Percentiles rank a stretch among this genome's conserved stretches.
Evolutionary conservation across 768 basidiomycete species (phyloP).

Genomic region (Boletus insuetus): DNA sequence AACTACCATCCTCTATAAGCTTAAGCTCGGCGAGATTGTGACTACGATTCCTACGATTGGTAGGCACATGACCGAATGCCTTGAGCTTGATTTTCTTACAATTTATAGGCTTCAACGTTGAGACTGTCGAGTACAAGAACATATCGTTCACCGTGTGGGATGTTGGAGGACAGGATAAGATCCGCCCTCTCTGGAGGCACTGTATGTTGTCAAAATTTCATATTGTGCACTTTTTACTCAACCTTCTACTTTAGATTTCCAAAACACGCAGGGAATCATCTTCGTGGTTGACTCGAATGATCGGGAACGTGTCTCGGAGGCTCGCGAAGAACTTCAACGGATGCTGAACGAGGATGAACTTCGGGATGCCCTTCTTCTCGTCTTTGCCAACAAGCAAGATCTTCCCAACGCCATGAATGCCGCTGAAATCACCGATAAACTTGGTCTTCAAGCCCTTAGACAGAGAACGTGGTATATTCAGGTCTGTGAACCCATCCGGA

Average conservation of each 20-base stretch:
- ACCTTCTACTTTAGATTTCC: constrained; percentile 75
- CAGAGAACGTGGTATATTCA: constrained; percentile 99
- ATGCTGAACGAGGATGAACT: constrained; percentile 99
- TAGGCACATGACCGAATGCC: constrained; percentile 40
- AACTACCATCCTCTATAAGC: constrained; percentile 97
- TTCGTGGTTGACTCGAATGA: constrained; percentile 99
- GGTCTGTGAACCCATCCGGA: constrained; percentile 43
- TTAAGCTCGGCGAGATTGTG: constrained; percentile 99
- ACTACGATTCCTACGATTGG: constrained; percentile 99
- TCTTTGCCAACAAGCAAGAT: constrained; percentile 99
- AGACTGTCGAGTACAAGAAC: constrained; percentile 99
- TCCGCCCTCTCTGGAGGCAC: constrained; percentile 99
- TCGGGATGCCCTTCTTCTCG: constrained; percentile 95
- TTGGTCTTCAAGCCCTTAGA: constrained; percentile 95
- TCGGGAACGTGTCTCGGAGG: constrained; percentile 98
- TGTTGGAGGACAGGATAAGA: constrained; percentile 99
- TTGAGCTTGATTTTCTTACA: constrained; percentile 10
- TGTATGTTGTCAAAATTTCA: constrained; percentile 57
- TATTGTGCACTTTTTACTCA: constrained; percentile 6
- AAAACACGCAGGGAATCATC: constrained; percentile 99
- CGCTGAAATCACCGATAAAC: constrained; percentile 98
- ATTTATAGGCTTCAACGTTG: constrained; percentile 94
- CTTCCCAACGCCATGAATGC: constrained; percentile 99
- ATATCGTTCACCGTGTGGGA: constrained; percentile 99
- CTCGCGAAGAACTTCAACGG: constrained; percentile 97